Evolutionary conservation across 2,329 filamentous ascomycete genomes (phyloP).

Genomic region (Clarireedia homoeocarpa): DNA sequence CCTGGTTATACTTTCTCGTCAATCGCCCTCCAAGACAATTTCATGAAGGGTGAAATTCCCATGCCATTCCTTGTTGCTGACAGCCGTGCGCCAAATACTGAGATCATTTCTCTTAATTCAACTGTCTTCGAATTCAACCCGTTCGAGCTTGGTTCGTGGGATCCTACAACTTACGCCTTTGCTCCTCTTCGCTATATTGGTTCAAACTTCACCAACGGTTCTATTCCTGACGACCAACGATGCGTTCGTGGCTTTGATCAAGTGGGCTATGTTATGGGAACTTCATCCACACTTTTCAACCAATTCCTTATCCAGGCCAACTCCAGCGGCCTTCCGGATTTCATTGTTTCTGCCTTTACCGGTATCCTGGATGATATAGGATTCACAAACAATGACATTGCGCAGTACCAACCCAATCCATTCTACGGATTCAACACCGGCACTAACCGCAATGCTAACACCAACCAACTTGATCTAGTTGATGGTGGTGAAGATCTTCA

Average conservation of each 20-base stretch:
- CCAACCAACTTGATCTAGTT: conserved; percentile 56
- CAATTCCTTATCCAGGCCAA: conserved; percentile 61
- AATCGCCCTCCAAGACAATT: conserved; percentile 55
- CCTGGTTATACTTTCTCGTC: conserved; percentile 77
- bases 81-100: conserved; percentile 54
- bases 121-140: conserved; percentile 75
- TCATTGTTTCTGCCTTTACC: conserved; percentile 43
- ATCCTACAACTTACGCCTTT: conserved; percentile 65
- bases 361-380: conserved; percentile 49
- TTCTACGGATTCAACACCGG: conserved; percentile 59
- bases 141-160: conserved; percentile 70
- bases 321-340: conserved; percentile 36
- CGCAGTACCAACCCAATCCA: conserved; percentile 66
- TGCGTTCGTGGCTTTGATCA: conserved; percentile 81
- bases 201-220: conserved; percentile 60
- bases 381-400: conserved; percentile 60
- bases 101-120: conserved; percentile 58
- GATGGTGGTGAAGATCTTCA: conserved; percentile 73
- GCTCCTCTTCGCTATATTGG: conserved; percentile 64
- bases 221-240: conserved; percentile 42
- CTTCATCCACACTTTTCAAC: conserved; percentile 80
- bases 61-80: conserved; percentile 69
- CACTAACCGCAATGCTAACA: conserved; percentile 48
- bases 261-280: conserved; percentile 76
- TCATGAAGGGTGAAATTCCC: conserved; percentile 54